Evolutionary conservation across 768 basidiomycete species (phyloP).

Genomic region (Serendipita indica): DNA sequence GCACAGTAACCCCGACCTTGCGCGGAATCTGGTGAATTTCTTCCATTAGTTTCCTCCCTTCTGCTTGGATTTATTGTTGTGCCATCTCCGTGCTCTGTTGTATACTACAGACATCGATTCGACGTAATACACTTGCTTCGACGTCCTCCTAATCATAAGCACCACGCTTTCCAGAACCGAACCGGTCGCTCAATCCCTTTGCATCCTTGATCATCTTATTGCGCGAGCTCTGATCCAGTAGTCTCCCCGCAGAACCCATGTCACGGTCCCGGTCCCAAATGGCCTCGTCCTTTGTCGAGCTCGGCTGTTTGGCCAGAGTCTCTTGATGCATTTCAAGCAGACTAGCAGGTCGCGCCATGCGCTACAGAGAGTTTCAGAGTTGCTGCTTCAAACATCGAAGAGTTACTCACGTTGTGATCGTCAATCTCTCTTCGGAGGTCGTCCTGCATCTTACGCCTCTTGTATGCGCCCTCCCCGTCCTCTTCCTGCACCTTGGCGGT

Average conservation of each 20-base stretch:
- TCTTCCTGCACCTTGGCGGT: slow-evolving; percentile 24
- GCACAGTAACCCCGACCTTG: background rate
- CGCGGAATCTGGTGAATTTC: background rate
- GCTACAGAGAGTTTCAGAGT: slow-evolving; percentile 20
- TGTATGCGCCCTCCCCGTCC: slow-evolving; percentile 29
- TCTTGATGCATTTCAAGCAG: slow-evolving; percentile 39
- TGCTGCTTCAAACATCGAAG: background rate
- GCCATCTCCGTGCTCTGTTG: background rate
- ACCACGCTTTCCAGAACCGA: slow-evolving; percentile 37
- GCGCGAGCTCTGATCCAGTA: slow-evolving; percentile 81
- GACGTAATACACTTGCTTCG: background rate
- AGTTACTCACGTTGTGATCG: slow-evolving; percentile 51
- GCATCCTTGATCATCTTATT: slow-evolving; percentile 68
- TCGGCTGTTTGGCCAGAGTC: slow-evolving; percentile 16
- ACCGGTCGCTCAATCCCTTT: slow-evolving; percentile 65
- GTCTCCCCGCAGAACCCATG: slow-evolving; percentile 72
- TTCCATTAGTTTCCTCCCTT: background rate
- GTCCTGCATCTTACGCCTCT: slow-evolving; percentile 50
- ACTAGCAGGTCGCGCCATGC: slow-evolving; percentile 33
- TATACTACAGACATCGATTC: background rate
- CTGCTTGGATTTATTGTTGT: background rate
- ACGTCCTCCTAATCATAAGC: slow-evolving; percentile 16
- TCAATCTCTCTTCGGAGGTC: slow-evolving; percentile 60
- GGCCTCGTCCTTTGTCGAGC: slow-evolving; percentile 20
- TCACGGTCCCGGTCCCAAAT: slow-evolving; percentile 92